A percentile compares a stretch with the other conserved stretches of the same genome.
Conservation (phyloP, 768 basidiomycete genomes). For the Chlorophyllum brunneum region DNA sequence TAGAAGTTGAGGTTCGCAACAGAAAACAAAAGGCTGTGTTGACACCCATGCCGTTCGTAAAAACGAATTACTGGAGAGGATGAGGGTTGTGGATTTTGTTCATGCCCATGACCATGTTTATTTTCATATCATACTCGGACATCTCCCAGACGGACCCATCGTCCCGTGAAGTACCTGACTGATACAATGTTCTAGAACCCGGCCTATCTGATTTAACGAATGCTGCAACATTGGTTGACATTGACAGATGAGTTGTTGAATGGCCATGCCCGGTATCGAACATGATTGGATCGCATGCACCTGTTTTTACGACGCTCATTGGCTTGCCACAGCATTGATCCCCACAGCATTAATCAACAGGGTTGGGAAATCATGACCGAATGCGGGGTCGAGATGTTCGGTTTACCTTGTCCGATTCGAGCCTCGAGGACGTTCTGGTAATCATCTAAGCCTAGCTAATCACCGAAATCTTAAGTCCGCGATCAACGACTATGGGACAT, state of each 20-base stretch:
- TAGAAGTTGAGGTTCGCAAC: conserved; percentile 81
- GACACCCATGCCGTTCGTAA: conserved; percentile 84
- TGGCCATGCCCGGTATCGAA: neutral
- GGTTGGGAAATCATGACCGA: too few species aligned
- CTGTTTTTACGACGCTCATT: too few species aligned
- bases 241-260: neutral
- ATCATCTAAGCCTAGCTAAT: too few species aligned
- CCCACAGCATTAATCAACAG: too few species aligned
- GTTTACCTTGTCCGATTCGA: too few species aligned
- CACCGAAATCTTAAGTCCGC: too few species aligned
- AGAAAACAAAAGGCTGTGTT: conserved; percentile 73
- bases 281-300: neutral
- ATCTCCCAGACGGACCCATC: neutral
- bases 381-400: too few species aligned
- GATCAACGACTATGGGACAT: too few species aligned
- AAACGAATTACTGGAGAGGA: conserved; percentile 78
- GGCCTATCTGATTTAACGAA: neutral
- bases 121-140: neutral
- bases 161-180: neutral
- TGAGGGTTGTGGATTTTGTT: too few species aligned
- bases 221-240: neutral
- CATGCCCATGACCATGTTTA: neutral
- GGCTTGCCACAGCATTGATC: too few species aligned
- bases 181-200: neutral
- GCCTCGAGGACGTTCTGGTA: too few species aligned